Evolutionary conservation across 495 filamentous ascomycete genomes (phyloP), one percentile per base, ranked within the genome.

Genomic region (Lindgomyces ingoldianus): DNA sequence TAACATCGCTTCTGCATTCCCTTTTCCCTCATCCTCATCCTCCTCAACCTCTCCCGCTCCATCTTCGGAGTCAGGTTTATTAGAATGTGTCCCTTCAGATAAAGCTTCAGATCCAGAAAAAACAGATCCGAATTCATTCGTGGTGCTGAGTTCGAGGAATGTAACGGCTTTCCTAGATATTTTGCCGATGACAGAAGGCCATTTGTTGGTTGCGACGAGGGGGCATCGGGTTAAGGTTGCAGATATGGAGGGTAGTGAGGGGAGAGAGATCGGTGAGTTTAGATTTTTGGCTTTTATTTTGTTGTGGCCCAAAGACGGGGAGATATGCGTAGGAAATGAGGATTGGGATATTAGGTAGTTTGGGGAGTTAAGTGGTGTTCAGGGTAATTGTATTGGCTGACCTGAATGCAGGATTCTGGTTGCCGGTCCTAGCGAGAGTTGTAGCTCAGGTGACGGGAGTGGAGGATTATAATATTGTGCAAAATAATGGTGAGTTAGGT

Each of bases 101-200:
- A 27, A 14, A 58, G 65, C 39, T 30, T 60, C 69, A 10, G 61
- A 74, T 30, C 60, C 72, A 0, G 61, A 65, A 21, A 59, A 57
- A 42, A 51, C 72, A 3, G 46, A 51, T 57, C 75, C 75, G n/a
- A 66, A 62, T 51, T 65, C 55, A 4, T 87, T 89, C 74, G 70
- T 95, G 26, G 78, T 96, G 26, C 84, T 96, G 50, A 89, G 87
- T 1, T 91, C 90, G 0, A 81, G 83, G 0, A 71, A 84, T 65
- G 81, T 91, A 24, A 72, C 96, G 29, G 93, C 91, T 29, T 96
- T 97, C 75, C 80, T 96, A 44, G 93, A 96, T 76, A 93, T 94
- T 65, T 84, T 93, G 83, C 93, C 93, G 11, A 82, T 96, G 29
- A 85, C 87, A 0, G 76, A 73, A 0, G 92, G 60, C 0, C 93